These are phyloP conservation scores for Pleurotus tuber-regium DNA, from an alignment of 768 basidiomycete genomes.

Conservation along the genomic window DNA sequence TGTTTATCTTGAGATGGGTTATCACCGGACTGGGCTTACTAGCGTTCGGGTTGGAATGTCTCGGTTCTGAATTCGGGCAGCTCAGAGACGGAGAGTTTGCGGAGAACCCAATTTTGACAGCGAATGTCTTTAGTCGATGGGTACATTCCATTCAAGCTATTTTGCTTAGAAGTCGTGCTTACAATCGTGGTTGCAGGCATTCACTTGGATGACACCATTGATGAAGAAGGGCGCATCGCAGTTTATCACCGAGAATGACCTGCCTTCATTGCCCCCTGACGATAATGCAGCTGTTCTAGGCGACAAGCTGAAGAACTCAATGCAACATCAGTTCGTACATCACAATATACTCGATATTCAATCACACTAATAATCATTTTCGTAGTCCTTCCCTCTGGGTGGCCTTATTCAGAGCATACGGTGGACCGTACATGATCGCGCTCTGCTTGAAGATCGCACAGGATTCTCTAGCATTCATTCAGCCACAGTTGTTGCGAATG, in stretches of 20 bases:
- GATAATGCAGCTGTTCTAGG: conserved; percentile 76
- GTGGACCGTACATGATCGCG: conserved; percentile 67
- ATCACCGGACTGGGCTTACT: conserved; percentile 44
- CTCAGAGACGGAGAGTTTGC: conserved; percentile 31
- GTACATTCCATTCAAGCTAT: conserved; percentile 24
- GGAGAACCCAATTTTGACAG: conserved; percentile 71
- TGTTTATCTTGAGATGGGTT: conserved; percentile 44
- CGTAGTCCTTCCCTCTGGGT: conserved; percentile 61
- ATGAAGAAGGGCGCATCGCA: conserved; percentile 64
- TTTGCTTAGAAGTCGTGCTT: not conserved
- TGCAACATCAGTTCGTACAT: conserved; percentile 62
- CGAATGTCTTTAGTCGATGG: conserved; percentile 81
- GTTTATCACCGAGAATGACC: conserved; percentile 81
- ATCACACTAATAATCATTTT: not conserved
- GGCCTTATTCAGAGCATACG: conserved; percentile 77
- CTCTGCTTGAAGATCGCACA: conserved; percentile 70
- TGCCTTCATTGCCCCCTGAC: conserved; percentile 65
- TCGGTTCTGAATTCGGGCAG: conserved; percentile 57
- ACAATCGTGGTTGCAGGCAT: conserved; percentile 44
- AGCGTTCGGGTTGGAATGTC: conserved; percentile 63
- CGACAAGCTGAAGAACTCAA: conserved; percentile 51
- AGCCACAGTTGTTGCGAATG: conserved; percentile 82
- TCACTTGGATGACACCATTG: conserved; percentile 83
- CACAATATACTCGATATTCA: not conserved
- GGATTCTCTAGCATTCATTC: conserved; percentile 78